Base-by-base conservation (phyloP, 164 flowering plant genomes). In the Berberis thunbergii region DNA sequence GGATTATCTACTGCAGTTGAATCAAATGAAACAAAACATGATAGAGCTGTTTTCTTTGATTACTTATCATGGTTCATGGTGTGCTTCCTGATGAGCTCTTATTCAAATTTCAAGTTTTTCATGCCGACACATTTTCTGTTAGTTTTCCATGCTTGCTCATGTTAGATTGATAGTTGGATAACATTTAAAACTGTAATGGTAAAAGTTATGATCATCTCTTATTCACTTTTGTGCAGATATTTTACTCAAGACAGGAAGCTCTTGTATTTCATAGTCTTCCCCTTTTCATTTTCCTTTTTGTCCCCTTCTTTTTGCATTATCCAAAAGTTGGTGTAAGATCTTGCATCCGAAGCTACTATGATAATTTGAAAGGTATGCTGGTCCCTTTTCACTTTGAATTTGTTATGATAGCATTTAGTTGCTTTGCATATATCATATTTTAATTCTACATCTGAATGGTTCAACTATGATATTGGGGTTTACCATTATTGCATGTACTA, bases 1-100 rank as follows among this genome's bases (percentile, higher is more conserved):
- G 72, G 83, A 64, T 69, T 53, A 63, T 65, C 73, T 65, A 48
- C 58, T 71, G 55, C 44, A 64, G 70, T 43, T 69, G 69, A 63
- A 59, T 52, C 64, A 50, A 64, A 73, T 55, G 60, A 43, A 40
- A 62, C 76, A 26, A 43, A 66, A 40, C 83, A 80, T 64, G 90
- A 83, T 7, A 75, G 85, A 6, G 90, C 93, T 66, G 75, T 89
- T 66, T 94, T 88, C 84, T 94, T 91, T 70, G 99, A 94, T 72
- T 91, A 87, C 76, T 69, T 89, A 40, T 67, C 96, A 57, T 74
- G 65, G 76, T 76, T 89, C 71, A 81, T 89, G 97, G 99, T 94
- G 83, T 13, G 79, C 45, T 57, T 46, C 4, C 7, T 56, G 41
- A 61, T 40, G 53, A 54, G 45, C 26, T 6, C 41, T 49, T 5